Conservation (phyloP, 2,329 filamentous ascomycete genomes). For the Ophiocordyceps polyrhachis-furcata region DNA sequence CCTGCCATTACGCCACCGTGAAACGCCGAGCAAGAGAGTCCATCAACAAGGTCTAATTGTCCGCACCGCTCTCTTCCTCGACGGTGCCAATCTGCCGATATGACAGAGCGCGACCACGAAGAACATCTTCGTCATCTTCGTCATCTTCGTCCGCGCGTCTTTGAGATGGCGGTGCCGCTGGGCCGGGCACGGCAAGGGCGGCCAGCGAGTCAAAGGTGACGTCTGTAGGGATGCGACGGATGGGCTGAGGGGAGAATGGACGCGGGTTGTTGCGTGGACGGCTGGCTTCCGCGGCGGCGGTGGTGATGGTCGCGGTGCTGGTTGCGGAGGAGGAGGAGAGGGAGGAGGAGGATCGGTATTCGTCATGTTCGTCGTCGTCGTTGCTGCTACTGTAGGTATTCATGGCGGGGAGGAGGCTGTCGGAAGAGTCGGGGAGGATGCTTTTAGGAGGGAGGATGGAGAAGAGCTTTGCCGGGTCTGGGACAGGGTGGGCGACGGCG, state of each 20-base stretch:
- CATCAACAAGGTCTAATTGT: neutral
- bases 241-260: constrained; percentile 41
- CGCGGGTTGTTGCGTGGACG: constrained; percentile 29
- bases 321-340: constrained; percentile 25
- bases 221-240: constrained; percentile 20
- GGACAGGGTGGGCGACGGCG: constrained; percentile 8
- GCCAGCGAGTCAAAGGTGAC: constrained; percentile 21
- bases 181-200: constrained; percentile 5
- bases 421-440: constrained; percentile 36
- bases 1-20: neutral
- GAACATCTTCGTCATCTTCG: neutral
- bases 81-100: neutral
- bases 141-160: neutral
- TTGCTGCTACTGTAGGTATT: constrained; percentile 30
- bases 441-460: constrained; percentile 45
- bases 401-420: constrained; percentile 33
- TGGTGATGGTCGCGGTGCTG: neutral
- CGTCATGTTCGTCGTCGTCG: constrained; percentile 23
- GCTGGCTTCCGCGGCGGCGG: neutral
- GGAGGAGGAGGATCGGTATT: constrained; percentile 12
- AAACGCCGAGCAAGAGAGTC: neutral
- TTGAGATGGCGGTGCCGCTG: neutral
- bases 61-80: constrained; percentile 3
- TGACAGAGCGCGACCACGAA: neutral
- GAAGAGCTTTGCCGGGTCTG: constrained; percentile 31